Base-by-base conservation (phyloP, 805 yeast species). In the Peterozyma toletana region DNA sequence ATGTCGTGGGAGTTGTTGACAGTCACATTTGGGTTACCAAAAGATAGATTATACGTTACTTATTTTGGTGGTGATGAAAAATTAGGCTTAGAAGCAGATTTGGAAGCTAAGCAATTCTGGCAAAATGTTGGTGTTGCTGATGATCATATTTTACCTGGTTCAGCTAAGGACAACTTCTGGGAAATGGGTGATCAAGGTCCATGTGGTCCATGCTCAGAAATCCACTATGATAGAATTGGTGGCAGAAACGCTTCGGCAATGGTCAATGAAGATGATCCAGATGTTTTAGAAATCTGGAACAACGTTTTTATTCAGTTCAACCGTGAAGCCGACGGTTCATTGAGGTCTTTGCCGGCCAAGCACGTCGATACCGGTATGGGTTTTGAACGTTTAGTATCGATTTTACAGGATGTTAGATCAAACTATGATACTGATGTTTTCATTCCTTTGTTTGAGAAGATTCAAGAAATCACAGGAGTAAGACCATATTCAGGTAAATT, bases 161-260 rank as follows among this genome's bases (percentile, higher is more conserved):
- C 81, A 53, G 86, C 82, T 43, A 71, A 80, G 59, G 99, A 93
- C 64, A 93, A 93, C 69, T 93, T 93, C 67, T 93, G 99, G 99
- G 99, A 93, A 72, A 93, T 93, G 99, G 99, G 99, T 57, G 99
- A 95, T 60, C 98, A 91, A 71, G 99, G 99, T 53, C 99, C 99
- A 40, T 93, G 99, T 73, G 99, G 99, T 50, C 99, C 99, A 42
- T 95, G 99, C 70, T 85, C 96, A 18, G 99, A 93, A 67, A 77
- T 93, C 54, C 99, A 93, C 66, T 93, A 88, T 64, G 99, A 93
- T 67, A 82, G 99, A 68, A 89, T 93, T 52, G 99, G 99, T 52
- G 97, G 98, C 47, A 83, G 99, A 73, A 91, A 93, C 59, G 99
- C 98, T 44, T 73, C 97, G 15, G 57, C 67, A 50, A 73, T 95